Base-by-base conservation (phyloP, 2,329 filamentous ascomycete genomes). In the Fusarium hostae region DNA sequence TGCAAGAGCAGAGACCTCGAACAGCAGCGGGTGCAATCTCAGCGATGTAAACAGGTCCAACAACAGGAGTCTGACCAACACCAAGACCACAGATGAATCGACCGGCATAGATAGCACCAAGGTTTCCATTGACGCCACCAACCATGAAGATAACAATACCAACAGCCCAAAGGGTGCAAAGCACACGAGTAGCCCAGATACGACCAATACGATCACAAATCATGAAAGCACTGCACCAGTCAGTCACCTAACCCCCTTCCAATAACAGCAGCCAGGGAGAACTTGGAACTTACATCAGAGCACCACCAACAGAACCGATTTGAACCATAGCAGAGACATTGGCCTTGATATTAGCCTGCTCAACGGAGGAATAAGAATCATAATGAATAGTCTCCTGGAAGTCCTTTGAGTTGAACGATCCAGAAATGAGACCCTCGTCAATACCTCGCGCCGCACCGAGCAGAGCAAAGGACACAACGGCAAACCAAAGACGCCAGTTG, bases 271-370 rank as follows among this genome's bases (percentile, higher is more conserved):
- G 10, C 15, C 34, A 34, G 47, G 63, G 7, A 4, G 12, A 26
- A 59, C 26, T 26, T 26, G 26, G 26, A 26, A 26, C 81, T 78
- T 77, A 84, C 83, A 86, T 85, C 35, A 93, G 84, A 34, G 92
- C 91, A 45, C 92, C 92, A 7, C 84, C 89, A 34, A 95, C 91
- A 28, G 89, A 92, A 28, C 92, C 92, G 75, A 94, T 89, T 80
- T 94, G 92, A 0, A 95, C 92, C 92, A 95, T 95, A 51, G 91
- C 88, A 3, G 92, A 91, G 60, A 95, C 91, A 79, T 95, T 95
- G 73, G 87, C 90, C 81, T 92, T 90, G 82, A 91, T 90, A 78
- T 92, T 90, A 67, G 91, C 90, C 77, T 87, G 83, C 50, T 88
- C 85, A 7, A 85, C 82, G 0, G 80, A 74, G 48, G 80, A 83